phyloP scores from a whole-genome alignment of 78 protist species.

The Dictyostelium discoideum region dicty_2.7 NC_007088.5:6158001-6158500 shows the following conservation, averaged over 20 bases:
- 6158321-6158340: too few species aligned
- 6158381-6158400: neutral
- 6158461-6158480: constrained; percentile 23
- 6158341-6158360: too few species aligned
- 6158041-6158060: neutral
- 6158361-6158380: neutral
- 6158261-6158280: too few species aligned
- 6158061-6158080: neutral
- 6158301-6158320: too few species aligned
- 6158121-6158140: neutral
- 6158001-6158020: neutral
- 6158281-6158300: too few species aligned
- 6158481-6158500: constrained; percentile 16
- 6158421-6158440: neutral
- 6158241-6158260: too few species aligned
- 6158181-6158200: neutral
- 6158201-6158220: too few species aligned
- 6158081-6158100: neutral
- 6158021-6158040: neutral
- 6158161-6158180: neutral
- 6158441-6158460: neutral
- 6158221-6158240: too few species aligned
- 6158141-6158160: neutral
- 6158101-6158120: neutral
- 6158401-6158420: neutral